Conservation (phyloP, 768 basidiomycete species). For the Boletus patriciae region DNA sequence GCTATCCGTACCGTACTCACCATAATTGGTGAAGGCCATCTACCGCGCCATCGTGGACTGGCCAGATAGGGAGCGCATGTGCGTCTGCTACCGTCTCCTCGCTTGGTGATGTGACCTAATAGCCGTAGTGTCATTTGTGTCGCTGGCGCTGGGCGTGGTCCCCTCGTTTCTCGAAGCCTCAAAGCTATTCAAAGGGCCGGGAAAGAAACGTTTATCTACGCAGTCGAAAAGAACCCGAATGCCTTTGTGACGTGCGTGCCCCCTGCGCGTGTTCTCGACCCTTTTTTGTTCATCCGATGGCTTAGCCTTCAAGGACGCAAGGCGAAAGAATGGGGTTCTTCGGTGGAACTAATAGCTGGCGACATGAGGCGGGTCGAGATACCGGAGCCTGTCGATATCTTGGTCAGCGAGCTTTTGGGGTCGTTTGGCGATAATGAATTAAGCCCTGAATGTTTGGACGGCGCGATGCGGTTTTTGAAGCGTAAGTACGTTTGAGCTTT, state of each 20-base stretch:
- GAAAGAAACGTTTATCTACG: constrained; percentile 69
- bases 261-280: constrained; percentile 6
- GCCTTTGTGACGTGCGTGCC: constrained; percentile 89
- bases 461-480: constrained; percentile 91
- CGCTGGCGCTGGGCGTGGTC: constrained; percentile 94
- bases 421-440: constrained; percentile 99
- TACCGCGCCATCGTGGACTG: constrained; percentile 76
- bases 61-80: constrained; percentile 62
- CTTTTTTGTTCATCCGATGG: constrained; percentile 16
- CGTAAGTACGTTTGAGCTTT: constrained; percentile 41
- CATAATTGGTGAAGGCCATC: constrained; percentile 57
- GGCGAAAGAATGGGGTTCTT: constrained; percentile 76
- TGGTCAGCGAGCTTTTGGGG: constrained; percentile 94
- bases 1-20: constrained; percentile 10
- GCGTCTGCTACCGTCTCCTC: constrained; percentile 33
- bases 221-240: constrained; percentile 95
- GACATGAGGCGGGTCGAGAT: constrained; percentile 88
- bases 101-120: constrained; percentile 18
- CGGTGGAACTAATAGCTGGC: constrained; percentile 83
- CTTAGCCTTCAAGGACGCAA: constrained; percentile 81
- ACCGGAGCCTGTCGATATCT: constrained; percentile 87
- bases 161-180: constrained; percentile 83
- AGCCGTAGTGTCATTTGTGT: constrained; percentile 74
- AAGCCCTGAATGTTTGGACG: constrained; percentile 97
- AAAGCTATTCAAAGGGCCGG: constrained; percentile 68